Evolutionary conservation across 257 asterid genomes (phyloP).

Genomic region (Nicotiana tabacum): DNA sequence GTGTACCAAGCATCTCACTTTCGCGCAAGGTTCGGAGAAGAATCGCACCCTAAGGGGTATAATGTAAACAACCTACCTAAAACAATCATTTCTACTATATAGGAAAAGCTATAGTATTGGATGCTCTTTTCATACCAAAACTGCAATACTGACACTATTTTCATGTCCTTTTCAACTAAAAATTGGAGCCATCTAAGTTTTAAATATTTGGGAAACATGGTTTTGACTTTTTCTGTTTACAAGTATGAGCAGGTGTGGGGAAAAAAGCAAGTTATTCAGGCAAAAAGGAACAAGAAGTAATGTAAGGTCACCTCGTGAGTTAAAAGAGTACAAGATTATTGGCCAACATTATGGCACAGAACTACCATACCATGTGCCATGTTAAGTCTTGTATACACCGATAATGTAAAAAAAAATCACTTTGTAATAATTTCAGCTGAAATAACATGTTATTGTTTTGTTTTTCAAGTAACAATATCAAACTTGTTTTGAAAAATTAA

Average conservation of each 20-base stretch:
- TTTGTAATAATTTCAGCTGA: too few species aligned
- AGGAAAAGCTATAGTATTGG: background rate
- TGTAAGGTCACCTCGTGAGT: background rate
- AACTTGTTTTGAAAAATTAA: too few species aligned
- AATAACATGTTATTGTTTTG: too few species aligned
- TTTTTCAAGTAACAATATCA: too few species aligned
- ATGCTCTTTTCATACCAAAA: background rate
- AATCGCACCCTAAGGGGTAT: too few species aligned
- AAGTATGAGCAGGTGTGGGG: background rate
- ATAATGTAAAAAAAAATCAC: too few species aligned
- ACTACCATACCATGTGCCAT: background rate
- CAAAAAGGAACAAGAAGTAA: background rate
- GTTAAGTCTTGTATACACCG: too few species aligned
- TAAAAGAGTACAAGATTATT: background rate
- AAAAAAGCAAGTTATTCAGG: background rate
- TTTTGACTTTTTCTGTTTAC: background rate
- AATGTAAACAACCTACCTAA: too few species aligned
- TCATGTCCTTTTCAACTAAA: background rate
- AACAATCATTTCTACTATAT: background rate
- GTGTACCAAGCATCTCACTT: too few species aligned
- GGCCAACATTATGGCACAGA: background rate
- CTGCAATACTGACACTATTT: background rate
- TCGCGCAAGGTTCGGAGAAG: too few species aligned
- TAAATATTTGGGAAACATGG: background rate
- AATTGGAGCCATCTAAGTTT: background rate